phyloP scores from a whole-genome alignment of 345 rosid genomes.

The Cardamine occulta region DNA sequence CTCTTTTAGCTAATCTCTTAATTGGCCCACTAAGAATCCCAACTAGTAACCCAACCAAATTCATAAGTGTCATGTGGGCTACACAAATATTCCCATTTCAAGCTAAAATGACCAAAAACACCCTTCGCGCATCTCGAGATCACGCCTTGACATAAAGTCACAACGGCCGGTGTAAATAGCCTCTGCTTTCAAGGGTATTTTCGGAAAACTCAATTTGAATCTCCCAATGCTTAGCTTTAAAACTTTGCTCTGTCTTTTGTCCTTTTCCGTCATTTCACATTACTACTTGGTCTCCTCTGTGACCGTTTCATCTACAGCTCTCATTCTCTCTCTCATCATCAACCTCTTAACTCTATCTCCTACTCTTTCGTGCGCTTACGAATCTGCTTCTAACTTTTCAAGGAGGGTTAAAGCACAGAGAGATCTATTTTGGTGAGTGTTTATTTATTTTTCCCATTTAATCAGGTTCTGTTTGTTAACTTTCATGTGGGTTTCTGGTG shows the following conservation, averaged over 20 bases:
- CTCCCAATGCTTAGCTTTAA: slow-evolving; percentile 35
- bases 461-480: slow-evolving; percentile 15
- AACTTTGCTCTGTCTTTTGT: slow-evolving; percentile 26
- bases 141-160: neutral
- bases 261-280: slow-evolving; percentile 32
- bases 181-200: slow-evolving; percentile 5
- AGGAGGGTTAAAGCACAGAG: slow-evolving; percentile 9
- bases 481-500: slow-evolving; percentile 45
- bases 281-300: slow-evolving; percentile 17
- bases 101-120: slow-evolving; percentile 16
- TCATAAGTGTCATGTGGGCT: neutral
- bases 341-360: neutral
- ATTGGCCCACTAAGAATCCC: neutral
- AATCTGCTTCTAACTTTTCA: slow-evolving; percentile 9
- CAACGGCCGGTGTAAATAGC: slow-evolving; percentile 45
- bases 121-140: slow-evolving; percentile 45
- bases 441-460: neutral
- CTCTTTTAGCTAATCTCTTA: neutral
- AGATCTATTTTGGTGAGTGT: slow-evolving; percentile 41
- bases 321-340: slow-evolving; percentile 35
- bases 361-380: neutral
- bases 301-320: slow-evolving; percentile 10
- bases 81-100: neutral
- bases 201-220: slow-evolving; percentile 17
- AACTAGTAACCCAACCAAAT: slow-evolving; percentile 15